Conservation (phyloP, 2,329 filamentous ascomycete genomes). For the Epichloe glyceriae region DNA sequence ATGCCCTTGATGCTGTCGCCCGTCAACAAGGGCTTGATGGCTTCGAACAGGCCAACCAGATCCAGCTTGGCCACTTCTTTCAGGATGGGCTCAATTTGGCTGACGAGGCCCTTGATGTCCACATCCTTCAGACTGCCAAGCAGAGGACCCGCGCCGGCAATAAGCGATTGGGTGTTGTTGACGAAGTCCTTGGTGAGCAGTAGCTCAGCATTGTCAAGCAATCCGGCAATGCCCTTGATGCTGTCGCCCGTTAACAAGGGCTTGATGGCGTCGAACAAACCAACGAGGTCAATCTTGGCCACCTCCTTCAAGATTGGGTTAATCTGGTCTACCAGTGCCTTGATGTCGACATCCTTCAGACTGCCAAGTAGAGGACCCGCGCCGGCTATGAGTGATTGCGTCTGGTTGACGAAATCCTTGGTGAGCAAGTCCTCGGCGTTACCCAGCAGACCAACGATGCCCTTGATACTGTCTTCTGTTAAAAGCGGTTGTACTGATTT, state of each 20-base stretch:
- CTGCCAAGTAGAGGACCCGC: slow-evolving; percentile 21
- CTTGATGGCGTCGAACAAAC: slow-evolving; percentile 4
- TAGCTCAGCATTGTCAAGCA: neutral
- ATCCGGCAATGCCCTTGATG: slow-evolving; percentile 10
- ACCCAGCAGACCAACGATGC: slow-evolving; percentile 6
- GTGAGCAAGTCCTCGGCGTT: slow-evolving; percentile 4
- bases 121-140: slow-evolving; percentile 21
- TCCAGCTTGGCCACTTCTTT: slow-evolving; percentile 7
- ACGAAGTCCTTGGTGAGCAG: slow-evolving; percentile 11
- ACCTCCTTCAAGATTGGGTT: slow-evolving; percentile 17
- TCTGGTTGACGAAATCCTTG: slow-evolving; percentile 12
- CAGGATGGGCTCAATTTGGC: slow-evolving; percentile 17
- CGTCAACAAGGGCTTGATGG: slow-evolving; percentile 9
- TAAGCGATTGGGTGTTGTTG: slow-evolving; percentile 6
- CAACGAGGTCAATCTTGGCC: slow-evolving; percentile 3
- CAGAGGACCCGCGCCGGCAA: slow-evolving; percentile 16
- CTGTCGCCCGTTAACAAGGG: slow-evolving; percentile 11
- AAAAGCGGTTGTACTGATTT: slow-evolving; percentile 9
- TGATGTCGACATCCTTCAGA: slow-evolving; percentile 18
- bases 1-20: slow-evolving; percentile 14
- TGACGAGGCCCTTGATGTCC: slow-evolving; percentile 10
- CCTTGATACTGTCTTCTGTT: slow-evolving; percentile 10
- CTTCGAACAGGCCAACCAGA: neutral
- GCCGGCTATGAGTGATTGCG: slow-evolving; percentile 6
- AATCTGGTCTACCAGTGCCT: slow-evolving; percentile 7